Conservation (phyloP, 2,329 filamentous ascomycete genomes). For the Aquanectria penicillioides region DNA sequence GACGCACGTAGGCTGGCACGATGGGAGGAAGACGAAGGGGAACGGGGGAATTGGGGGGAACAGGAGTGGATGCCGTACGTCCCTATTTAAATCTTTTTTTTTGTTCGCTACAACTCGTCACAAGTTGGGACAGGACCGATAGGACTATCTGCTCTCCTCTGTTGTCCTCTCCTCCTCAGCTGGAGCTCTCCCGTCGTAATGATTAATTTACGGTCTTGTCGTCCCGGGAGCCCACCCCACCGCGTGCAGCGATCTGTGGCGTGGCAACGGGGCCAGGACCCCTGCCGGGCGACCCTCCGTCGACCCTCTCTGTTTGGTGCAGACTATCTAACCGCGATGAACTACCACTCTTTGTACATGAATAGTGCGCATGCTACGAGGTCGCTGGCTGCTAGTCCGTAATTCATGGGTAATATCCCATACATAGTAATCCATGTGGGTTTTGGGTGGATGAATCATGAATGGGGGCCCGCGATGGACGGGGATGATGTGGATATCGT, state of each 20-base stretch:
- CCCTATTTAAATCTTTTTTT: conserved; percentile 21
- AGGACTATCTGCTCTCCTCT: neutral
- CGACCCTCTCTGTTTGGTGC: neutral
- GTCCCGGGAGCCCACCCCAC: conserved; percentile 37
- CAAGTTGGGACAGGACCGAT: too few relatives aligned
- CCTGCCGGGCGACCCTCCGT: too few relatives aligned
- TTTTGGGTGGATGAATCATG: conserved; percentile 3
- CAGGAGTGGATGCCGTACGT: neutral
- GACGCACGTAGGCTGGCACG: too few relatives aligned
- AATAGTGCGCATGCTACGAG: conserved; percentile 6
- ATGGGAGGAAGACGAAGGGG: neutral
- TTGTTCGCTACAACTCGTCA: too few relatives aligned
- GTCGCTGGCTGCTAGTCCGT: conserved; percentile 2
- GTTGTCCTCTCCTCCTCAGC: neutral
- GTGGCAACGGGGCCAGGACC: conserved; percentile 39
- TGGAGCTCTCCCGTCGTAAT: conserved; percentile 32
- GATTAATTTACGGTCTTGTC: conserved; percentile 38
- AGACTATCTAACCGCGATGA: neutral
- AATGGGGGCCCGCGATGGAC: neutral
- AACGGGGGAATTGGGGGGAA: neutral
- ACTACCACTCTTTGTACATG: conserved; percentile 13
- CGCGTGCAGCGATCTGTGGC: conserved; percentile 37
- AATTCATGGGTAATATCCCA: too few relatives aligned
- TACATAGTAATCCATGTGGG: conserved; percentile 8
- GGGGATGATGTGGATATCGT: conserved; percentile 18